Evolutionary conservation across 1,284 basidiomycete species (phyloP), one percentile per base, ranked within the genome.

Genomic region (Sanguinoderma infundibulare): DNA sequence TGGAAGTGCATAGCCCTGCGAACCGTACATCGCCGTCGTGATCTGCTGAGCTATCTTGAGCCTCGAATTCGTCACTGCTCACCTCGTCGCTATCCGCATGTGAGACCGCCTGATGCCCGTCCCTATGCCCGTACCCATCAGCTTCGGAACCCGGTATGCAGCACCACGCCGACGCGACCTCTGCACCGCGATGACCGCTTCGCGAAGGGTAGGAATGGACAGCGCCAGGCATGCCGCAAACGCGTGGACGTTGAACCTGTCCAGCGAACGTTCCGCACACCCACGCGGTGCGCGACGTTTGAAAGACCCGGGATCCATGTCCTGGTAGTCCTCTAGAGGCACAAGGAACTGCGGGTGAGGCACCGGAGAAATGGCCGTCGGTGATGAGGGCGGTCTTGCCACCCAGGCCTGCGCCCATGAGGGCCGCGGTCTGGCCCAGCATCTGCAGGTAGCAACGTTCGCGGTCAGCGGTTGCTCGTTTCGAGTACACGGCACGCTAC

Each of bases 321-420:
- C 9, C 20, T 22, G 20, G 39, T 22, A n/a, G 39, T 22, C 8
- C 34, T 12, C 7, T 34, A 12, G 34, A 34, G 34, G 34, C 34
- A 12, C 8, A 8, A 8, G 39, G 15, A 42, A 3, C n/a, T 20
- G 40, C 85, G 60, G 82, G 78, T 5, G 83, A 84, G 2, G 83
- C 92, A 57, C 96, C 97, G 32, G 92, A 95, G 84, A 99, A 99
- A 44, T 97, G 87, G 49, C 97, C 97, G 75, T 99, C 97, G 0
- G 97, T 99, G 69, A 99, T 89, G 65, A 98, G 86, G 1, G 96
- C 96, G 3, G 96, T 96, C 55, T 92, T 91, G 62, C 90, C 87
- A 40, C 94, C 91, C 20, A 98, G 83, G 40, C 97, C 97, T 55
- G 96, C 96, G 35, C 97, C 97, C 79, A 96, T 93, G 67, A 98